These are phyloP conservation scores for Solanum piurae DNA, from an alignment of 257 asterid genomes.

Conservation along the genomic window DNA sequence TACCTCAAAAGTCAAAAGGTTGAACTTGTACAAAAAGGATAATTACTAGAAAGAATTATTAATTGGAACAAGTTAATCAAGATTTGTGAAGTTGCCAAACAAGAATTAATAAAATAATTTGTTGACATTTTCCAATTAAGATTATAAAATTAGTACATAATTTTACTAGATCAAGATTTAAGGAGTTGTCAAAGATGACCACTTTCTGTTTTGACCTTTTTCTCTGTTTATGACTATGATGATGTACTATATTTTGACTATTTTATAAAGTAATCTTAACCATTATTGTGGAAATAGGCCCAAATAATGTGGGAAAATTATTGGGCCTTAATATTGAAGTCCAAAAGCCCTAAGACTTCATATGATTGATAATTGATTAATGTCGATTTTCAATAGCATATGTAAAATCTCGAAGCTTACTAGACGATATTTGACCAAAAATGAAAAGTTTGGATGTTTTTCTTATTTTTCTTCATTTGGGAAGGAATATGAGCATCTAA, in stretches of 20 bases:
- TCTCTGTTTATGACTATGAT: neutral
- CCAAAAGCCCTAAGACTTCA: neutral
- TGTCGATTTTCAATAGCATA: neutral
- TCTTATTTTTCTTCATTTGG: too few species aligned
- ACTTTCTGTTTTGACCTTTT: neutral
- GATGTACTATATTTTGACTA: neutral
- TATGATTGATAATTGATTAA: too few species aligned
- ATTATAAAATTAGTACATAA: neutral
- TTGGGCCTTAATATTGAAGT: neutral
- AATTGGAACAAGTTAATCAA: neutral
- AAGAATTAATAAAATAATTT: neutral
- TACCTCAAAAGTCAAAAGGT: neutral
- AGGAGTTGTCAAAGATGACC: neutral
- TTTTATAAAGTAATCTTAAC: neutral
- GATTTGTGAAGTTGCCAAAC: neutral
- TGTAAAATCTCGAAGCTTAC: too few species aligned
- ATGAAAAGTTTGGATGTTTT: too few species aligned
- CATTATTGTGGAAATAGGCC: neutral
- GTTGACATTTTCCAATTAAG: neutral
- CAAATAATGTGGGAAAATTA: neutral
- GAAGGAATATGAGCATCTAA: too few species aligned
- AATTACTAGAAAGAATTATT: neutral
- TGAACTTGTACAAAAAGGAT: neutral
- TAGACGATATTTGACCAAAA: too few species aligned
- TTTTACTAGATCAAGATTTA: neutral